phyloP scores from a whole-genome alignment of 1,284 basidiomycete genomes.

The Tilletia walkeri region DNA sequence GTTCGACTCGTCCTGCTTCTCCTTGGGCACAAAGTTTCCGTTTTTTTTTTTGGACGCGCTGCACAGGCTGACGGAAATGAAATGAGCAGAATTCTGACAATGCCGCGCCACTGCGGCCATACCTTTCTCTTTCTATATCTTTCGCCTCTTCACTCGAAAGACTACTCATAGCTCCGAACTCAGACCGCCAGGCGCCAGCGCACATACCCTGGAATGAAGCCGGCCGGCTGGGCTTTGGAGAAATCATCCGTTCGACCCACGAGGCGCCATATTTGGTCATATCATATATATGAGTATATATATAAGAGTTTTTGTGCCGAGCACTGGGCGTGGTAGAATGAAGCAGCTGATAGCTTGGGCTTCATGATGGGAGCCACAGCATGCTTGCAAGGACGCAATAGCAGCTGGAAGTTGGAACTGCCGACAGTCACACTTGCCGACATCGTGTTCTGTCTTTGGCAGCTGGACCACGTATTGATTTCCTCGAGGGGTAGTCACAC shows the following conservation, averaged over 20 bases:
- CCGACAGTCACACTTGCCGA: too few relatives aligned
- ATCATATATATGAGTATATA: too few relatives aligned
- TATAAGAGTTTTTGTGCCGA: too few relatives aligned
- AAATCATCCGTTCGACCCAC: background rate
- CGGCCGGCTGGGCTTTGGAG: background rate
- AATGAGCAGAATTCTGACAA: background rate
- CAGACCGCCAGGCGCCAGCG: background rate
- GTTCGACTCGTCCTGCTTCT: background rate
- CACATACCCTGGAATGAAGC: conserved; percentile 2
- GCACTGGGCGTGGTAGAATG: too few relatives aligned
- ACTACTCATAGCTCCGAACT: background rate
- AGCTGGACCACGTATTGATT: too few relatives aligned
- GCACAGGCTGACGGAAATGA: background rate
- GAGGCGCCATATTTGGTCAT: background rate
- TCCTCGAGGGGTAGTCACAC: too few relatives aligned
- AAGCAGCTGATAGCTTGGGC: too few relatives aligned
- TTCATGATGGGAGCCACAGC: too few relatives aligned
- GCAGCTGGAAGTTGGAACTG: too few relatives aligned
- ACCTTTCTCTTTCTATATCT: background rate
- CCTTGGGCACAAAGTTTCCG: conserved; percentile 9
- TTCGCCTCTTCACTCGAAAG: background rate
- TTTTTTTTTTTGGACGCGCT: background rate
- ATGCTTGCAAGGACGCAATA: too few relatives aligned
- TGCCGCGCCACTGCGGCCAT: background rate
- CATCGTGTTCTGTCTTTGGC: too few relatives aligned